A percentile compares a stretch with the other conserved stretches of the same genome.
Conservation (phyloP, 192 early-diverging fungal species). For the Coemansia brasiliensis region DNA sequence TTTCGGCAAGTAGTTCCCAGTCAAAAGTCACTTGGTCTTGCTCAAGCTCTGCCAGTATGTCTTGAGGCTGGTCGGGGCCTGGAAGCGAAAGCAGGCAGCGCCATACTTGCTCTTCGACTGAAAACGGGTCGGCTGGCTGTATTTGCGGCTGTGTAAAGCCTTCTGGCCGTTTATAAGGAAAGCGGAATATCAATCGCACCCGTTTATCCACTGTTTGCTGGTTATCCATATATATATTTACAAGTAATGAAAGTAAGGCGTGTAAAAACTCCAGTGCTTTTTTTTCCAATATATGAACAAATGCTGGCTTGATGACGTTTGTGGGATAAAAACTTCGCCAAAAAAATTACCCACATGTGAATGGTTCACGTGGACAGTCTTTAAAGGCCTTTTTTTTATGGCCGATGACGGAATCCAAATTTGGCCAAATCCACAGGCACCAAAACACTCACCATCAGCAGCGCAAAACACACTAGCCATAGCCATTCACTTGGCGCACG, state of each 20-base stretch:
- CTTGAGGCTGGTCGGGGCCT: slow-evolving; percentile 29
- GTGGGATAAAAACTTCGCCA: slow-evolving; percentile 1
- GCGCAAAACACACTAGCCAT: slow-evolving; percentile 18
- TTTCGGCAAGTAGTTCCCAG: slow-evolving; percentile 42
- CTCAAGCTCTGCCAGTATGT: slow-evolving; percentile 49
- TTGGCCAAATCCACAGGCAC: slow-evolving; percentile 16
- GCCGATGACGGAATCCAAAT: slow-evolving; percentile 8
- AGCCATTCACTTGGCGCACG: slow-evolving; percentile 10
- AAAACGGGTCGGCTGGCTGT: background rate
- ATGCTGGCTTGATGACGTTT: too few species aligned
- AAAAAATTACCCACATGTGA: background rate
- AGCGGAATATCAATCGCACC: slow-evolving; percentile 46
- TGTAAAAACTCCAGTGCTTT: too few species aligned
- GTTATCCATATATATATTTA: background rate
- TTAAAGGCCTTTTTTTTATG: too few species aligned
- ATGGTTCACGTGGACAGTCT: background rate
- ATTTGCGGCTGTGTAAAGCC: slow-evolving; percentile 16
- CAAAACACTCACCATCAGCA: slow-evolving; percentile 18
- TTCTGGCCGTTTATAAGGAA: slow-evolving; percentile 31
- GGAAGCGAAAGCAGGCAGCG: slow-evolving; percentile 31
- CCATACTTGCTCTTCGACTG: slow-evolving; percentile 46
- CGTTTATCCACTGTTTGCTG: background rate
- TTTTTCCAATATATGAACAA: too few species aligned
- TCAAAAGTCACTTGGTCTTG: slow-evolving; percentile 55
- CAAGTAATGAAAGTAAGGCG: background rate